phyloP scores from a whole-genome alignment of 106 monocot genomes.

The Dendrobium chrysotoxum region DNA sequence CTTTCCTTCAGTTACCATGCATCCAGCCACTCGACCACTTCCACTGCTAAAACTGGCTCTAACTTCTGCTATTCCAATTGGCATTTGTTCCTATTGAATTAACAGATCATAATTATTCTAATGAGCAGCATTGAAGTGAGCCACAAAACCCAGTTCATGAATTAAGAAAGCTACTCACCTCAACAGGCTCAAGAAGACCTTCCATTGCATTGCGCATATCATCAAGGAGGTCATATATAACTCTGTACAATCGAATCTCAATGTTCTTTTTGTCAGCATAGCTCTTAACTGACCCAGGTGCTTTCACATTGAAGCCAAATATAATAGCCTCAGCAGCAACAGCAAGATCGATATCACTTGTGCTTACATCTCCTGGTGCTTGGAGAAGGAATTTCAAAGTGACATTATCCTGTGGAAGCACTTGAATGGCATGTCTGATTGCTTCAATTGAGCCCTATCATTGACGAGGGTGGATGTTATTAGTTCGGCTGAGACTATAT shows the following conservation, averaged over 20 bases:
- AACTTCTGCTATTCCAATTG: constrained; percentile 77
- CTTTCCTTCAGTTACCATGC: constrained; percentile 94
- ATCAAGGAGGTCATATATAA: constrained; percentile 93
- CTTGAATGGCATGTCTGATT: constrained; percentile 80
- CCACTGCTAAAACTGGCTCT: constrained; percentile 87
- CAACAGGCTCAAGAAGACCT: constrained; percentile 82
- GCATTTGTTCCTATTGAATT: constrained; percentile 59
- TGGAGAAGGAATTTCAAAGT: constrained; percentile 79
- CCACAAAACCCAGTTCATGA: background rate
- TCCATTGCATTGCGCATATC: constrained; percentile 92
- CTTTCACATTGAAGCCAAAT: constrained; percentile 94
- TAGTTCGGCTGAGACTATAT: background rate
- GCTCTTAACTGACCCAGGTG: constrained; percentile 73
- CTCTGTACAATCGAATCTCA: constrained; percentile 84
- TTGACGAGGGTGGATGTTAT: background rate
- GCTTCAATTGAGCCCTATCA: constrained; percentile 95
- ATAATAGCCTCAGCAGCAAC: constrained; percentile 78
- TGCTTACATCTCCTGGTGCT: constrained; percentile 87
- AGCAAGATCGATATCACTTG: constrained; percentile 90
- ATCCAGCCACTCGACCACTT: constrained; percentile 92
- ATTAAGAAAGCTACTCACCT: constrained; percentile 40
- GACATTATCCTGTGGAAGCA: constrained; percentile 89
- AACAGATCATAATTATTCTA: background rate
- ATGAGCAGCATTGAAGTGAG: background rate
- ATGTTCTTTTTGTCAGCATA: constrained; percentile 83